Base-by-base conservation (phyloP, 768 basidiomycete species). In the Mycena maculata region DNA sequence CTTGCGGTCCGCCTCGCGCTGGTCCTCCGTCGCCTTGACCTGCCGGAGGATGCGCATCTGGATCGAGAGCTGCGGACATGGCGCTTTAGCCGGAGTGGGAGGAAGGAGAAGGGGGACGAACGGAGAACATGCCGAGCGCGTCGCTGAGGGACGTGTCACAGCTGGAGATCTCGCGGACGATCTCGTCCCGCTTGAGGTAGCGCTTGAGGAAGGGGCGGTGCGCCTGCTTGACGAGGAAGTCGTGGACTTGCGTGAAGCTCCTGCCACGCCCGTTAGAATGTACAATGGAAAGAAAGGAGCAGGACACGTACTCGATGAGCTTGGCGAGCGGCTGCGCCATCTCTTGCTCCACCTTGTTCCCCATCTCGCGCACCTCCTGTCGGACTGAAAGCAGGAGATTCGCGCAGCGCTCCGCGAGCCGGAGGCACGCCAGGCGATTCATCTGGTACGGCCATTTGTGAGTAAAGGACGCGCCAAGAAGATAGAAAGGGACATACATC, bases 151-250 rank as follows among this genome's bases (percentile, higher is more conserved):
- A 80, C 13, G 84, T 79, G 55, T 88, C 85, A 55, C 89, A 90
- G 3, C 74, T 77, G 0, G 75, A 72, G 39, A 93, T 86, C 56
- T 81, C 80, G 4, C 80, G 76, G 4, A 79, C 69, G 12, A 86
- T 88, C 60, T 92, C 90, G 18, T 90, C 88, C 30, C 89, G 83
- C 72, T 87, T 86, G 27, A 92, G 79, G 72, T 91, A 92, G 6
- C 89, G 83, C 76, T 88, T 89, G 68, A 93, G 76, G 76, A 92
- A 92, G 0, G 90, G 88, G 1, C 88, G 79, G 42, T 84, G 79
- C 15, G 82, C 80, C 64, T 90, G 86, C 48, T 84, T 85, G 68
- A 78, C 74, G 31, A 89, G 79, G 63, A 92, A 82, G 16, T 73
- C 67, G 39, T 78, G 76, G 8, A 89, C 83, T 20, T 76, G 61